Evolutionary conservation across 495 filamentous ascomycete species (phyloP).

Genomic region (Penicillium antarcticum): DNA sequence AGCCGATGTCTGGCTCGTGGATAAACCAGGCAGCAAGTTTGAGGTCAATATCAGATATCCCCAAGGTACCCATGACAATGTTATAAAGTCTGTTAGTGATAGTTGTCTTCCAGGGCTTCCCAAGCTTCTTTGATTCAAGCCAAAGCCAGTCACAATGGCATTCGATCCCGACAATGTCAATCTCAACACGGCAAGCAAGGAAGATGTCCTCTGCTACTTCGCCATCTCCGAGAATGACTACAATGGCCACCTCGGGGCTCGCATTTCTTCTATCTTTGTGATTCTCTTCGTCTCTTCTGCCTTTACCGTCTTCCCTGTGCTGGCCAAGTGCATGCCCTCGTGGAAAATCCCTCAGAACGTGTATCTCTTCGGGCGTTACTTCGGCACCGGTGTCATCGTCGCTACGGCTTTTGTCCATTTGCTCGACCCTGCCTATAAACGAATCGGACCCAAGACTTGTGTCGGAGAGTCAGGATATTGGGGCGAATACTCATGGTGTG

Average conservation of each 20-base stretch:
- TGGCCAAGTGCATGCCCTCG: constrained; percentile 50
- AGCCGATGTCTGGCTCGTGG: neutral
- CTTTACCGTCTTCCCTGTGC: constrained; percentile 60
- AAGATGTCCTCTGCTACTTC: constrained; percentile 33
- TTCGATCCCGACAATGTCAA: constrained; percentile 34
- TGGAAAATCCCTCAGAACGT: constrained; percentile 57
- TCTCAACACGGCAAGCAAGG: constrained; percentile 28
- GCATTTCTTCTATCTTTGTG: constrained; percentile 41
- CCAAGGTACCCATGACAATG: neutral
- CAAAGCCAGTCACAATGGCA: constrained; percentile 4
- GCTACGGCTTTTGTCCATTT: constrained; percentile 63
- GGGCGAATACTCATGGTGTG: constrained; percentile 38
- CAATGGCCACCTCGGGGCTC: constrained; percentile 37
- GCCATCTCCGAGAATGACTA: constrained; percentile 32
- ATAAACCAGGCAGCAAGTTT: constrained; percentile 2
- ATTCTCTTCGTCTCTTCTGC: constrained; percentile 31
- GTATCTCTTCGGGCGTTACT: constrained; percentile 71
- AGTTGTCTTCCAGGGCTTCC: neutral
- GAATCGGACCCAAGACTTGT: constrained; percentile 50
- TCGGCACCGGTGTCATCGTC: constrained; percentile 68
- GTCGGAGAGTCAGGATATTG: constrained; percentile 49
- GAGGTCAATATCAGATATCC: neutral
- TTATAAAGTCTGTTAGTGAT: neutral
- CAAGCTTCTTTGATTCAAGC: neutral
- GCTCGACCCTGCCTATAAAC: constrained; percentile 49